Base-by-base conservation (phyloP, 345 rosid genomes). In the Streptanthus diversifolius region DNA sequence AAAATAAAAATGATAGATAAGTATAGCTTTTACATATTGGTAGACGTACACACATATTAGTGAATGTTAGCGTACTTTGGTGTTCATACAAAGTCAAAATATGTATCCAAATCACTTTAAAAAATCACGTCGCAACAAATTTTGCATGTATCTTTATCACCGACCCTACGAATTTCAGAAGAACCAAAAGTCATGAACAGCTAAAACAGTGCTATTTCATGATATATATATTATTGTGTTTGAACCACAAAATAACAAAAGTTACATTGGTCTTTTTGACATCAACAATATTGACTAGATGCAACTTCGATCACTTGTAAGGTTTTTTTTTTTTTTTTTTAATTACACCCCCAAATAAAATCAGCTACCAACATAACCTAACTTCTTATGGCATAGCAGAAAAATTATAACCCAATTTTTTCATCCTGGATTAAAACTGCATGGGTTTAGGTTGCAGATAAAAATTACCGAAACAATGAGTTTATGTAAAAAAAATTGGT, bases 1-100 rank as follows among this genome's bases (percentile, higher is more conserved):
- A 67, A 53, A 67, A 25, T 7, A 52, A 54, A 54, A 53, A 27
- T 59, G 62, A 57, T 33, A 57, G n/a, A 57, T 17, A n/a, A 32
- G 4, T 9, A 32, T 32, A 15, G 14, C 13, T 32, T 33, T 58
- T 18, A n/a, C 30, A 6, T 59, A 13, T 4, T 4, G 15, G 29
- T 32, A 30, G 22, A 17, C 22, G 7, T 56, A 11, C 15, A 10
- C 40, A 14, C 13, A 52, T 25, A 22, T 22, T 10, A 45, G 51
- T 45, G 4, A 45, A 45, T n/a, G 43, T 40, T 41, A 3, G n/a
- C 45, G 3, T 41, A 14, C 2, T 17, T 45, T 22, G 8, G 60
- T 54, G 5, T 39, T 60, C 21, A n/a, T 25, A 41, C 29, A 11
- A 27, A 25, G 58, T 27, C 58, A 49, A 21, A 39, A 22, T 24